These are phyloP conservation scores for Neurospora africana DNA, from an alignment of 495 filamentous ascomycete species.

Conservation along the genomic window DNA sequence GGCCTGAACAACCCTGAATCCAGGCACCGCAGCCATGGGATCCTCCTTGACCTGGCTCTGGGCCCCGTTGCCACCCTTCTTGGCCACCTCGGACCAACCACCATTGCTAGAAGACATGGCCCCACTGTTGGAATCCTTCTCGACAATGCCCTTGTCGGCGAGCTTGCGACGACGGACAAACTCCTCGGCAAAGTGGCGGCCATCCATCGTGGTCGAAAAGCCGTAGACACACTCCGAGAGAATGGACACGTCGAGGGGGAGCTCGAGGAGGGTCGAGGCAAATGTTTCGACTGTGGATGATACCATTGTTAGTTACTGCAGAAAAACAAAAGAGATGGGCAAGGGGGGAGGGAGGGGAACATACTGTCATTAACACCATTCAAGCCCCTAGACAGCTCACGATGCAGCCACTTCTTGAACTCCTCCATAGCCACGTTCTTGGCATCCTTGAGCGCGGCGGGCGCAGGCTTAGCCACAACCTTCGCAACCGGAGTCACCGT, in stretches of 20 bases:
- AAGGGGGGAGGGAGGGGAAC: conserved; percentile 19
- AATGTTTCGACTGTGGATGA: conserved; percentile 59
- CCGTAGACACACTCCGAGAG: conserved; percentile 84
- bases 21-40: conserved; percentile 34
- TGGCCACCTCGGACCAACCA: conserved; percentile 96
- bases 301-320: conserved; percentile 6
- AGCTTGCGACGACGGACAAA: conserved; percentile 86
- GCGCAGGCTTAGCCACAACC: conserved; percentile 25
- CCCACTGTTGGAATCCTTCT: conserved; percentile 39
- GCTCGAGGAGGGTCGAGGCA: conserved; percentile 57
- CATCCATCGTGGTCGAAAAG: conserved; percentile 76
- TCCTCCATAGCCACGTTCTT: conserved; percentile 58
- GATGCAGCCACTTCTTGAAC: conserved; percentile 85
- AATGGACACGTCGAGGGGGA: conserved; percentile 67
- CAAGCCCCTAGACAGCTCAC: conserved; percentile 50
- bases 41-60: conserved; percentile 29
- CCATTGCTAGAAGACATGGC: conserved; percentile 41
- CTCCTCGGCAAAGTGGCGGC: conserved; percentile 86
- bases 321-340: background rate
- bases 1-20: conserved; percentile 80
- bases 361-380: conserved; percentile 37
- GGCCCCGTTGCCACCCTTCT: conserved; percentile 50
- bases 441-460: conserved; percentile 36
- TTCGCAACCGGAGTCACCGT: conserved; percentile 17
- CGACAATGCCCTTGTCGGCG: conserved; percentile 77